A percentile compares a stretch with the other conserved stretches of the same genome.
phyloP scores from a whole-genome alignment of 306 rosid species.

The Dryas drummondii region DNA sequence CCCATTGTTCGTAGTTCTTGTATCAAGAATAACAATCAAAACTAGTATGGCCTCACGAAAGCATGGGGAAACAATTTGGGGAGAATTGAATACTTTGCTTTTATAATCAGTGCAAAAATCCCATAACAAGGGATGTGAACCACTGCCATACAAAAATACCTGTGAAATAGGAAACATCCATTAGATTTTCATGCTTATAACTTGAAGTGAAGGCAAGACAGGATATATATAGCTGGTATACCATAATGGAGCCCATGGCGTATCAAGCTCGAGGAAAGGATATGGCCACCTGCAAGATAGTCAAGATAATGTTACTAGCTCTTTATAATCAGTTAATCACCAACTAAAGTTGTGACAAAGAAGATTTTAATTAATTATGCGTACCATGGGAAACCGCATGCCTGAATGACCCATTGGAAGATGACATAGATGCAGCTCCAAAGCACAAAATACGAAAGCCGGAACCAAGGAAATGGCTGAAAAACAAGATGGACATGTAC shows the following conservation, averaged over 20 bases:
- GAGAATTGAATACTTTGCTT: slow-evolving; percentile 52
- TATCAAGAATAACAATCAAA: slow-evolving; percentile 13
- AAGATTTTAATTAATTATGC: neutral
- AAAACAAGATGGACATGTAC: slow-evolving; percentile 16
- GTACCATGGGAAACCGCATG: slow-evolving; percentile 49
- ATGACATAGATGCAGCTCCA: slow-evolving; percentile 63
- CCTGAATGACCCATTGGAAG: slow-evolving; percentile 74
- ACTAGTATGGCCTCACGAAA: slow-evolving; percentile 37
- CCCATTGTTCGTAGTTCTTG: neutral
- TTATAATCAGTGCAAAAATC: slow-evolving; percentile 53
- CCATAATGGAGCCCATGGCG: slow-evolving; percentile 84
- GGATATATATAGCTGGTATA: slow-evolving; percentile 27
- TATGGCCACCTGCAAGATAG: slow-evolving; percentile 66
- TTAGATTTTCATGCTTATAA: slow-evolving; percentile 7
- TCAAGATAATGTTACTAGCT: slow-evolving; percentile 16
- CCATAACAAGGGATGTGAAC: slow-evolving; percentile 79
- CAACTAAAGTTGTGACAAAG: neutral
- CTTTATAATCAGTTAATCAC: neutral
- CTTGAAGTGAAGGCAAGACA: neutral
- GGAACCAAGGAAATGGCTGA: slow-evolving; percentile 83
- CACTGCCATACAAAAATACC: slow-evolving; percentile 68
- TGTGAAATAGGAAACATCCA: slow-evolving; percentile 15
- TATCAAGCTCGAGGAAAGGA: slow-evolving; percentile 74
- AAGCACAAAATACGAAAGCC: slow-evolving; percentile 66
- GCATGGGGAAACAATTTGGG: slow-evolving; percentile 54